Evolutionary conservation across 1,284 basidiomycete species (phyloP), one percentile per base, ranked within the genome.

Genomic region (Ceratobasidium sp.): DNA sequence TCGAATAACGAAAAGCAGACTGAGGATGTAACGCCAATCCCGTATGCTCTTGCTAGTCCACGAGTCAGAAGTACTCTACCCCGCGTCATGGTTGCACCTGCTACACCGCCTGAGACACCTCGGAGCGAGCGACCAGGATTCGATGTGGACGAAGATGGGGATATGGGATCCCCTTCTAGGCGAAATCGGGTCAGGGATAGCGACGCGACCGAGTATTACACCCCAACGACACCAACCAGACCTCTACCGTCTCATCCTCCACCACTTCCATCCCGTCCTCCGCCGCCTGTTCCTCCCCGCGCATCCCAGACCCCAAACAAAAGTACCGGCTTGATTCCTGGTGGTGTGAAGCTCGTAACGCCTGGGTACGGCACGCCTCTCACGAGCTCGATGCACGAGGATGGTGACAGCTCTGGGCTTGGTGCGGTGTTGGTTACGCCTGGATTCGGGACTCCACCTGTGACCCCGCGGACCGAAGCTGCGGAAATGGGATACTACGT

Each of bases 11-110:
- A 27, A 5, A 15, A 27, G 15, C 14, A 54, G 3, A 24, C 24
- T 11, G 57, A 33, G 14, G n/a, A 24, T n/a, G 45, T 14, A 14
- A 27, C 54, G 3, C 53, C 67, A 15, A 57, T 71, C 22, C 56
- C 67, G 14, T 71, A 71, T 36, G 47, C 67, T 5, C 67, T 71
- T 14, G 67, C 67, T 6, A 71, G 67, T 45, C 67, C 67, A 6
- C 41, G 33, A n/a, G 45, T 60, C 8, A 41, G 67, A 17, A 44
- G 59, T 19, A 60, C 57, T 19, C 17, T 71, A 4, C 67, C 67
- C 6, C 29, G 44, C 31, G 67, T 71, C 3, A 59, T 45, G n/a
- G 54, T 71, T 44, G 54, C 54, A 8, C 56, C 44, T 14, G 67
- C 67, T 22, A 71, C 67, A 1, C 67, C 67, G 3, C 67, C 67